Percentiles rank a stretch among this genome's conserved stretches.
Conservation (phyloP, 768 basidiomycete species). For the Tephrocybe sp. region DNA sequence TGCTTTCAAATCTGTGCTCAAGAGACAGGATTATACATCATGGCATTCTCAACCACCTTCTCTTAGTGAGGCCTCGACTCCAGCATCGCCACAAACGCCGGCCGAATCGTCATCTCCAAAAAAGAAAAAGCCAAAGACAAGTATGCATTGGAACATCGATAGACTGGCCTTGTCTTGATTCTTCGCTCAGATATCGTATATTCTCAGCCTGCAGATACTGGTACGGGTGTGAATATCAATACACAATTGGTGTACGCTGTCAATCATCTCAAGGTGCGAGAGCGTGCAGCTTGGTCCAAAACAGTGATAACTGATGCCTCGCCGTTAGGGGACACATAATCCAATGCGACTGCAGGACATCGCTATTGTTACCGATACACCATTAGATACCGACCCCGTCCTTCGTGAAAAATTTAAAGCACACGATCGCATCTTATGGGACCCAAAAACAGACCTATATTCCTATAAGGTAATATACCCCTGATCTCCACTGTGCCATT, state of each 20-base stretch:
- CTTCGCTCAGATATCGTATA: constrained; percentile 62
- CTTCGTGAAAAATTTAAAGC: constrained; percentile 79
- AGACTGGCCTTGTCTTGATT: constrained; percentile 14
- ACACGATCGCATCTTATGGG: constrained; percentile 77
- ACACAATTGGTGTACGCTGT: constrained; percentile 88
- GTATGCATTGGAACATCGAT: constrained; percentile 34
- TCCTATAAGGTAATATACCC: constrained; percentile 70
- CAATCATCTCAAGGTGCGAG: constrained; percentile 69
- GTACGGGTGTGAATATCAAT: constrained; percentile 76
- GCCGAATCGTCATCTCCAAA: constrained; percentile 31
- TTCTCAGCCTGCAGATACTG: constrained; percentile 86
- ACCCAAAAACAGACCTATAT: constrained; percentile 82
- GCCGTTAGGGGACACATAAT: constrained; percentile 56
- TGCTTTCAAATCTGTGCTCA: constrained; percentile 62
- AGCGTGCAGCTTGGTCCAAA: neutral
- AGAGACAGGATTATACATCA: constrained; percentile 66
- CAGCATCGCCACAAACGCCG: constrained; percentile 19
- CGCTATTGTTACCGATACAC: constrained; percentile 76
- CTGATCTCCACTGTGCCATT: neutral
- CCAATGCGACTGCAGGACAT: constrained; percentile 89
- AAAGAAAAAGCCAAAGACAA: constrained; percentile 66
- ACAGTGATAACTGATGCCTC: constrained; percentile 7
- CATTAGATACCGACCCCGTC: constrained; percentile 65
- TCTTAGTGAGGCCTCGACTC: constrained; percentile 1
- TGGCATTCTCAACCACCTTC: constrained; percentile 70